Conservation (phyloP, 352 stramenopile genomes). For the Aphanomyces invadans region DNA sequence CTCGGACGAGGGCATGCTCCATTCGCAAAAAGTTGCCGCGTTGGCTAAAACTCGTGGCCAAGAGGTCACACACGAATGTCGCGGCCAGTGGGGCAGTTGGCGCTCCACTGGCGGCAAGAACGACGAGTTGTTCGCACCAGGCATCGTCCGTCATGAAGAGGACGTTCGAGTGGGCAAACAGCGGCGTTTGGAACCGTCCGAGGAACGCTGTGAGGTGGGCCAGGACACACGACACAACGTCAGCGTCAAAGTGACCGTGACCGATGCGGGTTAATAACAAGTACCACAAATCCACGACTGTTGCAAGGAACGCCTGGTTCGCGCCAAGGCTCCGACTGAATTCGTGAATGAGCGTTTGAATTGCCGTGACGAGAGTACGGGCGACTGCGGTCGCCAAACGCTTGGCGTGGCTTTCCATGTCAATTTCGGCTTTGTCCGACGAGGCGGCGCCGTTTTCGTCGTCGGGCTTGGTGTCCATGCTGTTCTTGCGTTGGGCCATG, state of each 20-base stretch:
- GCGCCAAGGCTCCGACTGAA: not conserved
- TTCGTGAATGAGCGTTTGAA: slow-evolving; percentile 4
- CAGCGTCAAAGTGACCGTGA: slow-evolving; percentile 26
- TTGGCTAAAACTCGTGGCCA: slow-evolving; percentile 47
- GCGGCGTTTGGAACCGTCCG: slow-evolving; percentile 38
- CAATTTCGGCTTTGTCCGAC: slow-evolving; percentile 27
- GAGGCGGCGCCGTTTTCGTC: slow-evolving; percentile 25
- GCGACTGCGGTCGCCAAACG: slow-evolving; percentile 17
- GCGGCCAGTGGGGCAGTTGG: slow-evolving; percentile 30
- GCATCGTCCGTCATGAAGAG: slow-evolving; percentile 50
- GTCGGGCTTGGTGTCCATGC: slow-evolving; percentile 16
- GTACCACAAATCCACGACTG: slow-evolving; percentile 48
- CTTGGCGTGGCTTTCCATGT: not conserved
- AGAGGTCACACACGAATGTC: slow-evolving; percentile 40
- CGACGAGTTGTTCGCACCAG: slow-evolving; percentile 36
- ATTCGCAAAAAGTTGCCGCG: slow-evolving; percentile 54
- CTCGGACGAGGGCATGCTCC: slow-evolving; percentile 24
- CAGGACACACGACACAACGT: slow-evolving; percentile 44
- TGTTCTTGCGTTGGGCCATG: slow-evolving; percentile 28
- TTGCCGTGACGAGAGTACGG: slow-evolving; percentile 24
- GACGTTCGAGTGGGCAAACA: slow-evolving; percentile 43
- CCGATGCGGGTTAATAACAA: slow-evolving; percentile 39
- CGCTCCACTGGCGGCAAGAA: slow-evolving; percentile 39
- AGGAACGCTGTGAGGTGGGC: slow-evolving; percentile 43
- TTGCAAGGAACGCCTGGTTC: slow-evolving; percentile 32